Conservation (phyloP, 2,329 filamentous ascomycete species). For the Ophiostoma himal-ulmi region DNA sequence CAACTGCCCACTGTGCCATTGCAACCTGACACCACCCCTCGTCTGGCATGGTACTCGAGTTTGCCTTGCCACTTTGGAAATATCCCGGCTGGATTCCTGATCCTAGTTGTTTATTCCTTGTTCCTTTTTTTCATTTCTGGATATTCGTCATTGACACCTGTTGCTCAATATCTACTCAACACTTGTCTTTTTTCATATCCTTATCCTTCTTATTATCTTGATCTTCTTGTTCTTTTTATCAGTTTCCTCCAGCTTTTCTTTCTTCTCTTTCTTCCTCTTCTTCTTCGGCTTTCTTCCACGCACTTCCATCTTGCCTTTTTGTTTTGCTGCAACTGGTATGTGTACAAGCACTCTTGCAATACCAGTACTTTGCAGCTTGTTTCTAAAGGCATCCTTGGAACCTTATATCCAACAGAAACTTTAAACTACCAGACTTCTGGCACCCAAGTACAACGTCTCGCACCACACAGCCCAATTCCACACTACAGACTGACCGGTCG, state of each 20-base stretch:
- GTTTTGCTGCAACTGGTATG: too few relatives aligned
- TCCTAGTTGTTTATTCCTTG: background rate
- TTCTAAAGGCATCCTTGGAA: too few relatives aligned
- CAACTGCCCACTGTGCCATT: background rate
- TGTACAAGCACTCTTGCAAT: too few relatives aligned
- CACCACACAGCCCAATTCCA: background rate
- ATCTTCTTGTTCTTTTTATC: background rate
- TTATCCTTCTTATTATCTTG: background rate
- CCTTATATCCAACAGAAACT: too few relatives aligned
- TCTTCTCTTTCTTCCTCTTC: background rate
- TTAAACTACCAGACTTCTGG: too few relatives aligned
- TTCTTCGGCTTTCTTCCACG: background rate
- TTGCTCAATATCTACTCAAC: background rate
- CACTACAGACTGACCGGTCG: background rate
- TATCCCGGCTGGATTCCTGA: too few relatives aligned
- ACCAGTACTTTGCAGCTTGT: too few relatives aligned
- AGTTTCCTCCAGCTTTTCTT: background rate
- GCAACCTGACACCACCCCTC: conserved; percentile 2
- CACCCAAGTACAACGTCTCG: background rate
- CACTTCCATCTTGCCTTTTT: too few relatives aligned
- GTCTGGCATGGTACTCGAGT: background rate
- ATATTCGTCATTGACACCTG: conserved; percentile 1
- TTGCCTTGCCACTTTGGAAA: background rate
- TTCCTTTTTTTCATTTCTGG: background rate
- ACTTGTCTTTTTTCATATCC: background rate